These are phyloP conservation scores for Monosporascus sp. DNA, from an alignment of 2,329 filamentous ascomycete genomes.

Conservation along the genomic window DNA sequence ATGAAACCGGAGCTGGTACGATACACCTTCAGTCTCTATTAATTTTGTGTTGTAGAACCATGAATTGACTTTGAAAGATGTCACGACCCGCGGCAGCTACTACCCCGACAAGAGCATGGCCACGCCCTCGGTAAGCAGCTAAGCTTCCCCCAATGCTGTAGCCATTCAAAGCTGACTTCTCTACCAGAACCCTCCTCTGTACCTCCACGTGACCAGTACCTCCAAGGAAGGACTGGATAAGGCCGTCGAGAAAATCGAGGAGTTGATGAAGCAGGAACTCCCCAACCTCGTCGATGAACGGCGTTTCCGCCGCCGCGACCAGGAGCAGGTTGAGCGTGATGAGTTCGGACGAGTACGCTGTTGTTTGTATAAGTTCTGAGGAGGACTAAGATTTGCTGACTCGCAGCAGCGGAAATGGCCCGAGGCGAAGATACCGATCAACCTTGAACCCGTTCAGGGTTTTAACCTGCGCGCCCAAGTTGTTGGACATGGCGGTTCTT, in stretches of 20 bases:
- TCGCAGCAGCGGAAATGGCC: slow-evolving; percentile 89
- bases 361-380: not conserved
- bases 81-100: slow-evolving; percentile 94
- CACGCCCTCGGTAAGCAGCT: slow-evolving; percentile 70
- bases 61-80: slow-evolving; percentile 74
- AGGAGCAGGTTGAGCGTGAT: slow-evolving; percentile 78
- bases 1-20: slow-evolving; percentile 99
- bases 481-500: slow-evolving; percentile 87
- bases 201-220: slow-evolving; percentile 91
- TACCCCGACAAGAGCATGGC: slow-evolving; percentile 98
- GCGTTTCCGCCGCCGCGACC: slow-evolving; percentile 79
- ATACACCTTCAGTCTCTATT: slow-evolving; percentile 48
- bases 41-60: slow-evolving; percentile 42
- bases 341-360: slow-evolving; percentile 76
- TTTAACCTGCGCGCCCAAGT: slow-evolving; percentile 97
- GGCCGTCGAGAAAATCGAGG: slow-evolving; percentile 83
- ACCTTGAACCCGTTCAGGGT: slow-evolving; percentile 82
- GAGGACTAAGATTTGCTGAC: slow-evolving; percentile 7
- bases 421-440: slow-evolving; percentile 88
- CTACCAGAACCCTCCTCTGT: slow-evolving; percentile 78
- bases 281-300: slow-evolving; percentile 93
- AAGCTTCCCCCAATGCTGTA: not conserved
- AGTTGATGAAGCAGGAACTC: slow-evolving; percentile 92
- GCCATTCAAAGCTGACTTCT: slow-evolving; percentile 7
- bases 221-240: slow-evolving; percentile 86